Conservation (phyloP, 768 basidiomycete species). For the Pulveroboletus sp. region DNA sequence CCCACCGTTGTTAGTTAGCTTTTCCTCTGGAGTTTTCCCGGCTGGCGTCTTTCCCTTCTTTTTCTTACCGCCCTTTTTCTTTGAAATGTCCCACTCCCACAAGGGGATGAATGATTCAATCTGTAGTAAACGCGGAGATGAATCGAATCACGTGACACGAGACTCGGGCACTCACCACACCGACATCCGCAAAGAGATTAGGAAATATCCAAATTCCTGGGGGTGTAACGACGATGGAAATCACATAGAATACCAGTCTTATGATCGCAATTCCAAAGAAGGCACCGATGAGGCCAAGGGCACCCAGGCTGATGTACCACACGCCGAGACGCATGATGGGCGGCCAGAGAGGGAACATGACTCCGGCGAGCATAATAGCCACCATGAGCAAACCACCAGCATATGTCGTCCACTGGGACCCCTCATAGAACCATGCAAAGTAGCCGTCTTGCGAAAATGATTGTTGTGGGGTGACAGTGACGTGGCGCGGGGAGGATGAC, state of each 20-base stretch:
- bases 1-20: slow-evolving; percentile 38
- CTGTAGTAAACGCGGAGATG: slow-evolving; percentile 36
- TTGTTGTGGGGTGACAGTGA: slow-evolving; percentile 69
- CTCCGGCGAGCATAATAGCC: slow-evolving; percentile 86
- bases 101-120: slow-evolving; percentile 95
- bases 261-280: slow-evolving; percentile 91
- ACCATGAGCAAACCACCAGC: slow-evolving; percentile 91
- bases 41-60: slow-evolving; percentile 43
- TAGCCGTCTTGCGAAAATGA: slow-evolving; percentile 74
- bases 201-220: slow-evolving; percentile 99
- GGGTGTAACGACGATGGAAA: slow-evolving; percentile 78
- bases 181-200: slow-evolving; percentile 94
- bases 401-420: slow-evolving; percentile 90
- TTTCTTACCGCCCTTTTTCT: slow-evolving; percentile 66
- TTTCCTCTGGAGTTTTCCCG: slow-evolving; percentile 32
- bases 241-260: slow-evolving; percentile 87
- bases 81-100: slow-evolving; percentile 93
- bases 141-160: not conserved
- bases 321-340: slow-evolving; percentile 87
- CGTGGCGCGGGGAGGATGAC: slow-evolving; percentile 63
- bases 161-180: slow-evolving; percentile 68
- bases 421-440: slow-evolving; percentile 97
- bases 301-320: slow-evolving; percentile 88
- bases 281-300: slow-evolving; percentile 81
- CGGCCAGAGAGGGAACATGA: slow-evolving; percentile 99